Conservation (phyloP, 306 rosid genomes). For the Pachyrhizus erosus region DNA sequence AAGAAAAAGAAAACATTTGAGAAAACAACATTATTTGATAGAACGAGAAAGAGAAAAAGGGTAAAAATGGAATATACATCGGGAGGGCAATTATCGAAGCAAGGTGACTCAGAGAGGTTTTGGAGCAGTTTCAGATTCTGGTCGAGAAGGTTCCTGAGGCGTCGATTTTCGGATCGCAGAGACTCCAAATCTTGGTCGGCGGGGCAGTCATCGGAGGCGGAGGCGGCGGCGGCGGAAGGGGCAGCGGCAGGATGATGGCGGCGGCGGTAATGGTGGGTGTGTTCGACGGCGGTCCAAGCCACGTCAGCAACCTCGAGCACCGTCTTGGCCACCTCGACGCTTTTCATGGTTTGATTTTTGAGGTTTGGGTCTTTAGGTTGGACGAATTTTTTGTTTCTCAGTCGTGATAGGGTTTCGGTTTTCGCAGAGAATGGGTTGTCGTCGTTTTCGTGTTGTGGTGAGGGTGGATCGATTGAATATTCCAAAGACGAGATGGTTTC, state of each 20-base stretch:
- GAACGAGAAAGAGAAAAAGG: not conserved
- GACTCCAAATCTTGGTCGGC: conserved; percentile 58
- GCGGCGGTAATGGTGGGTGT: conserved; percentile 59
- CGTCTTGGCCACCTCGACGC: conserved; percentile 83
- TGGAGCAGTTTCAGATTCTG: conserved; percentile 75
- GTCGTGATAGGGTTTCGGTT: conserved; percentile 4
- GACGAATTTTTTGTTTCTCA: not conserved
- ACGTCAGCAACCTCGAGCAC: conserved; percentile 96
- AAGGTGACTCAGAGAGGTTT: conserved; percentile 72
- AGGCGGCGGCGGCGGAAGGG: not conserved
- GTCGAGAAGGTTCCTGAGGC: conserved; percentile 72
- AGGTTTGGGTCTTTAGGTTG: not conserved
- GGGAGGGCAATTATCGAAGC: conserved; percentile 76
- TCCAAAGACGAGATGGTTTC: not conserved
- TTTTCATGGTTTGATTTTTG: conserved; percentile 51
- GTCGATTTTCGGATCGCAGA: conserved; percentile 77
- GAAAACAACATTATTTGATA: not conserved
- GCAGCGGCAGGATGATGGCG: conserved; percentile 18
- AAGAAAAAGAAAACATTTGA: not conserved
- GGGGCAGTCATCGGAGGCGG: conserved; percentile 20
- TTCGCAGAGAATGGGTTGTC: not conserved
- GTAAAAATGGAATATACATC: conserved; percentile 56
- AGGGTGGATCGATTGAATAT: not conserved
- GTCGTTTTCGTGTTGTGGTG: conserved; percentile 1
- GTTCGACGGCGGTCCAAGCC: conserved; percentile 85